These are phyloP conservation scores for Tricholoma furcatifolium DNA, from an alignment of 768 basidiomycete species.

Conservation along the genomic window DNA sequence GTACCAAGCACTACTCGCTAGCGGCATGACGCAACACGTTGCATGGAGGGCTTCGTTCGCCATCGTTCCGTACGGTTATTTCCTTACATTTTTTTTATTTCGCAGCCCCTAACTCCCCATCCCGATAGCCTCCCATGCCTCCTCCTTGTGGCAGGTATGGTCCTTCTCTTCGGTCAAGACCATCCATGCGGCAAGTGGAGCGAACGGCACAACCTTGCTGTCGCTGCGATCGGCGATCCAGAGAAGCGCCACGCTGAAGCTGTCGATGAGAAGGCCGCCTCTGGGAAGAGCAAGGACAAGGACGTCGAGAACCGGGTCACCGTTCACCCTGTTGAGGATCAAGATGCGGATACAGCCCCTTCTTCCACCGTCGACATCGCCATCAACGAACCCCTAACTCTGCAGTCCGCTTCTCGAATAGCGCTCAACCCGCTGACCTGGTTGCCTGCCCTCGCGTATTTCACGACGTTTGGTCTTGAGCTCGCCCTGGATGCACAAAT, in stretches of 20 bases:
- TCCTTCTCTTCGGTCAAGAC: slow-evolving; percentile 48
- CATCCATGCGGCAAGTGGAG: slow-evolving; percentile 55
- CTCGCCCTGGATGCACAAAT: slow-evolving; percentile 55
- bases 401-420: slow-evolving; percentile 28
- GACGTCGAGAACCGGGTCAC: background rate
- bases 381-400: slow-evolving; percentile 43
- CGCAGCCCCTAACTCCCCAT: background rate
- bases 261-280: background rate
- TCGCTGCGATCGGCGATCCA: too few species aligned
- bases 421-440: slow-evolving; percentile 46
- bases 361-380: slow-evolving; percentile 40
- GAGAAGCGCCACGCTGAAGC: too few species aligned
- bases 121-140: slow-evolving; percentile 43
- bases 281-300: background rate
- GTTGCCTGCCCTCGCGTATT: slow-evolving; percentile 52
- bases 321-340: slow-evolving; percentile 1
- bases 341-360: background rate
- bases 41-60: slow-evolving; percentile 60
- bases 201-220: slow-evolving; percentile 39
- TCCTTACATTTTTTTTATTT: background rate
- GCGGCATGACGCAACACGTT: slow-evolving; percentile 35
- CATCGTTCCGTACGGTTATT: slow-evolving; percentile 42
- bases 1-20: slow-evolving; percentile 35
- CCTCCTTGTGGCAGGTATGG: slow-evolving; percentile 37
- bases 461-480: slow-evolving; percentile 58